These are phyloP conservation scores for Venturia nashicola DNA, from an alignment of 2,329 filamentous ascomycete species.

Conservation along the genomic window DNA sequence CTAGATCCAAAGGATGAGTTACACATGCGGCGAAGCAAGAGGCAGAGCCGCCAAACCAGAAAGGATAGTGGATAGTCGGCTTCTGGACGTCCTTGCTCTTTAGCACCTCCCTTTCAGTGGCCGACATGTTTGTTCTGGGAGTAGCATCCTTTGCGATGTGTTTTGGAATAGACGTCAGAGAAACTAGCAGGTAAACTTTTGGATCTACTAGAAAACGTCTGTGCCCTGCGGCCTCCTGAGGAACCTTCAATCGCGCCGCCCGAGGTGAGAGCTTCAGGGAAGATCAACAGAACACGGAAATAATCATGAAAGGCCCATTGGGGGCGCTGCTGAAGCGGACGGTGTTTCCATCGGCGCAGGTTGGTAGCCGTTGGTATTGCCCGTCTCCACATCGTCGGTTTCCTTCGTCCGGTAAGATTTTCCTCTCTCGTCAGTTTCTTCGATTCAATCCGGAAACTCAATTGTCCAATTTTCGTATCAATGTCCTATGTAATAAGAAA, in stretches of 20 bases:
- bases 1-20: conserved; percentile 85
- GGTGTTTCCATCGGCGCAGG: background rate
- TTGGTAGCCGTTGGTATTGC: background rate
- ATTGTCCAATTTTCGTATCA: background rate
- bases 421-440: background rate
- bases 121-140: conserved; percentile 23
- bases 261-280: background rate
- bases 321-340: background rate
- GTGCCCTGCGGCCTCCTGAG: background rate
- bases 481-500: background rate
- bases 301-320: background rate
- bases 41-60: conserved; percentile 92
- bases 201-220: background rate
- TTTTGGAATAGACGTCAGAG: background rate
- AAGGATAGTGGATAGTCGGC: conserved; percentile 32
- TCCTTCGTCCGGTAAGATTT: background rate
- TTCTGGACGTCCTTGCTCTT: conserved; percentile 32
- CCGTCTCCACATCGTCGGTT: background rate
- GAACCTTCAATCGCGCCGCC: background rate
- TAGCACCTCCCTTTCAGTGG: conserved; percentile 22
- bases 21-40: conserved; percentile 84
- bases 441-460: background rate
- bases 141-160: conserved; percentile 19
- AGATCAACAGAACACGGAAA: background rate
- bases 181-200: background rate